phyloP scores from a whole-genome alignment of 106 monocot species.

The Apostasia shenzhenica region DNA sequence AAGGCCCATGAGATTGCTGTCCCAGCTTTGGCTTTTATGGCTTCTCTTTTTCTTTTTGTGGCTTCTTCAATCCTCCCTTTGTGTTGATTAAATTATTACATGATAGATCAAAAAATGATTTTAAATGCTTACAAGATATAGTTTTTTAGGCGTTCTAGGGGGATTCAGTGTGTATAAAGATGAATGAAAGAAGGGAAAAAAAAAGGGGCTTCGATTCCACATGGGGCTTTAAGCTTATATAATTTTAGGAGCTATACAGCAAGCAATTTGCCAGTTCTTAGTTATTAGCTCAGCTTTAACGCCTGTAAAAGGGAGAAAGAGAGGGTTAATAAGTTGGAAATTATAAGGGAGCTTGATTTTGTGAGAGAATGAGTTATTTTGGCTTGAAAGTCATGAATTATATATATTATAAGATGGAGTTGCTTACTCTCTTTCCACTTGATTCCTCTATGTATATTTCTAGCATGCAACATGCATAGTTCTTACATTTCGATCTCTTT shows the following conservation, averaged over 20 bases:
- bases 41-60: background rate
- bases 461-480: too few relatives aligned
- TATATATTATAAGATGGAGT: background rate
- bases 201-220: background rate
- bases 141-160: background rate
- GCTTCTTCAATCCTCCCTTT: too few relatives aligned
- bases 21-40: background rate
- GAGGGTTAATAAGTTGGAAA: background rate
- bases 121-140: background rate
- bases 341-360: background rate
- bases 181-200: background rate
- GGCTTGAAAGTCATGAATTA: background rate
- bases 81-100: too few relatives aligned
- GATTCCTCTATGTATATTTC: too few relatives aligned
- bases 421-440: background rate
- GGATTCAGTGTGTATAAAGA: background rate
- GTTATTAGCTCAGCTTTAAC: background rate
- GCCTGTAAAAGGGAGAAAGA: background rate
- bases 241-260: background rate
- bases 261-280: background rate
- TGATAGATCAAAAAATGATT: too few relatives aligned
- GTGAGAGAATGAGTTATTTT: background rate
- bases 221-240: background rate
- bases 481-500: too few relatives aligned
- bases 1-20: background rate